These are phyloP conservation scores for Aurantiochytrium sp. DNA, from an alignment of 108 stramenopile species.

Conservation along the genomic window DNA sequence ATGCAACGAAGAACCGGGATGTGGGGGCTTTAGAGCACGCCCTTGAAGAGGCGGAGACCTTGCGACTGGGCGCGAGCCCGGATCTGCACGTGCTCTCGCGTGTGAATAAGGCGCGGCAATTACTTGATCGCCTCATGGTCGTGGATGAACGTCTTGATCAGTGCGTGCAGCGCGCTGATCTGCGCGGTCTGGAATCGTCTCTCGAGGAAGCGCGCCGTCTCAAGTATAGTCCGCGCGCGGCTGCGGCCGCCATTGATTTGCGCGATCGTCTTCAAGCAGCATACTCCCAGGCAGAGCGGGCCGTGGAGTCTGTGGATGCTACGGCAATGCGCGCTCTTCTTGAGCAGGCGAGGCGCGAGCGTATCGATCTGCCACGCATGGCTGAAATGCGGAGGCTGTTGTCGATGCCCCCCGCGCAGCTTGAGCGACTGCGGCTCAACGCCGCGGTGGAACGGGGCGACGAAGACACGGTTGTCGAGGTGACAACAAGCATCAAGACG, in stretches of 20 bases:
- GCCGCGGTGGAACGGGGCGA: constrained; percentile 10
- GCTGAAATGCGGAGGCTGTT: not conserved
- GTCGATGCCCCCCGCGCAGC: not conserved
- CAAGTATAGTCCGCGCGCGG: not conserved
- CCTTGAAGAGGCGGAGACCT: not conserved
- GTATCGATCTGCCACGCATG: not conserved
- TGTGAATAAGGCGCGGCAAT: not conserved
- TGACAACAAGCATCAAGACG: constrained; percentile 2
- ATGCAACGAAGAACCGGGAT: not conserved
- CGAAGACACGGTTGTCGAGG: constrained; percentile 8
- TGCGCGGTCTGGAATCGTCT: not conserved
- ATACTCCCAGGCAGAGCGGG: not conserved
- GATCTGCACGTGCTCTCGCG: not conserved
- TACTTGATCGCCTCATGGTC: not conserved
- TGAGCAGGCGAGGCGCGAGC: not conserved
- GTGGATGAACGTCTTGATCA: not conserved
- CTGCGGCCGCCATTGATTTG: not conserved
- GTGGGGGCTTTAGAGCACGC: not conserved
- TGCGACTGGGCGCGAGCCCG: not conserved
- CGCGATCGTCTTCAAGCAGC: not conserved
- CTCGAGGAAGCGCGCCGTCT: not conserved
- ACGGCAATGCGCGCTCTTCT: not conserved
- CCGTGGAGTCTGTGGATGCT: not conserved
- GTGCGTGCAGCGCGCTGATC: not conserved
- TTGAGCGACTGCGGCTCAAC: not conserved